These are phyloP conservation scores for Kokia cookei DNA, from an alignment of 441 rosid genomes.

Conservation along the genomic window DNA sequence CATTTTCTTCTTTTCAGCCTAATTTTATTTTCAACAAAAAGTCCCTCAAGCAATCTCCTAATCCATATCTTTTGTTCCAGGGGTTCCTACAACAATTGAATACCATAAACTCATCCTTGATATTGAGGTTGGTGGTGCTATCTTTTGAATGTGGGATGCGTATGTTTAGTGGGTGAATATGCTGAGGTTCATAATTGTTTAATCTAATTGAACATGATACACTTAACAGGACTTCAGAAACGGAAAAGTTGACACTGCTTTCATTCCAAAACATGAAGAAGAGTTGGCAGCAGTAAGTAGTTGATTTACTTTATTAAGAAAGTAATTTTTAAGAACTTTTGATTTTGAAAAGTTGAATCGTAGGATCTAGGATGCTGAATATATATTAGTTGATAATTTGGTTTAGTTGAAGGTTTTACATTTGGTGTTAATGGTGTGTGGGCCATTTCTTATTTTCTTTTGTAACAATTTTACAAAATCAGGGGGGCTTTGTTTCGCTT, in stretches of 20 bases:
- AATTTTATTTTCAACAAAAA: neutral
- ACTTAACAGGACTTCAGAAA: constrained; percentile 71
- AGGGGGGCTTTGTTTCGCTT: neutral
- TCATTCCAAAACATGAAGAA: constrained; percentile 88
- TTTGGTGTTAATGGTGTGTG: neutral
- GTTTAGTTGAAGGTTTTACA: neutral
- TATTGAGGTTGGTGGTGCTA: constrained; percentile 52
- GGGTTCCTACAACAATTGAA: constrained; percentile 89
- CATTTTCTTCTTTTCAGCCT: neutral
- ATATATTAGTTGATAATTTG: neutral
- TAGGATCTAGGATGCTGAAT: neutral
- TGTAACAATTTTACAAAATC: neutral
- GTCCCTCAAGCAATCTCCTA: neutral
- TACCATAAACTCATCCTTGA: constrained; percentile 97
- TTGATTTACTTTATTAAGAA: neutral
- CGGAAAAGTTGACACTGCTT: constrained; percentile 93
- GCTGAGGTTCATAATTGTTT: neutral
- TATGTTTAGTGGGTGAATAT: neutral
- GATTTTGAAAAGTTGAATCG: neutral
- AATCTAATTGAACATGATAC: neutral
- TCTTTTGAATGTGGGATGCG: neutral
- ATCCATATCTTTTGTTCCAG: constrained; percentile 25
- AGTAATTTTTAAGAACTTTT: neutral
- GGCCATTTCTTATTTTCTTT: neutral
- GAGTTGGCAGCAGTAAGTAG: constrained; percentile 69